Percentiles rank a stretch among this genome's conserved stretches.
Evolutionary conservation across 2,329 filamentous ascomycete genomes (phyloP).

Genomic region (Penicillium sp.): DNA sequence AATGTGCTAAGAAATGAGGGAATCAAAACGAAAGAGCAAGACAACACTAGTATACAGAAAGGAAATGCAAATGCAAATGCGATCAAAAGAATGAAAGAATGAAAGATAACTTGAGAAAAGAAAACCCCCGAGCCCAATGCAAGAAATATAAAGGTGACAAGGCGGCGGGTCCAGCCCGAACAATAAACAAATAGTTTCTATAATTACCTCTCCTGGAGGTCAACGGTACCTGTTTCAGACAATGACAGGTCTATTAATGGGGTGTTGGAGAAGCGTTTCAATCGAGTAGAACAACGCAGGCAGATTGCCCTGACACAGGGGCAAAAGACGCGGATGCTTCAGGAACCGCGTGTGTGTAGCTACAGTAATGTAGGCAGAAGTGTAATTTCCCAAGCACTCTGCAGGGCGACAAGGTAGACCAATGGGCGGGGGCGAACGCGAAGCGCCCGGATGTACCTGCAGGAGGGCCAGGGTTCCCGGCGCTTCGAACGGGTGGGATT

Average conservation of each 20-base stretch:
- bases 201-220: conserved; percentile 17
- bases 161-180: conserved; percentile 10
- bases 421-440: conserved; percentile 16
- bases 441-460: conserved; percentile 23
- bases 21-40: conserved; percentile 8
- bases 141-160: conserved; percentile 6
- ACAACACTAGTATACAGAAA: conserved; percentile 18
- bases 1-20: conserved; percentile 7
- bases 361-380: neutral
- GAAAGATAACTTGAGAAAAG: neutral
- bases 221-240: conserved; percentile 22
- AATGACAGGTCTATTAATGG: conserved; percentile 26
- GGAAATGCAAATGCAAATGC: conserved; percentile 16
- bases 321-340: conserved; percentile 17
- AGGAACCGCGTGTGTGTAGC: conserved; percentile 21
- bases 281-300: conserved; percentile 9
- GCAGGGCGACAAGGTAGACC: conserved; percentile 19
- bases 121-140: conserved; percentile 6
- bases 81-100: conserved; percentile 3
- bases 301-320: conserved; percentile 9
- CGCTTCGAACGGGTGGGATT: conserved; percentile 13
- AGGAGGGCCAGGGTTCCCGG: conserved; percentile 13
- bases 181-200: conserved; percentile 21
- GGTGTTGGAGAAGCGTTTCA: conserved; percentile 19
- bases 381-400: conserved; percentile 15